phyloP scores from a whole-genome alignment of 2,329 filamentous ascomycete species.

The Pseudopyricularia javanii region DNA sequence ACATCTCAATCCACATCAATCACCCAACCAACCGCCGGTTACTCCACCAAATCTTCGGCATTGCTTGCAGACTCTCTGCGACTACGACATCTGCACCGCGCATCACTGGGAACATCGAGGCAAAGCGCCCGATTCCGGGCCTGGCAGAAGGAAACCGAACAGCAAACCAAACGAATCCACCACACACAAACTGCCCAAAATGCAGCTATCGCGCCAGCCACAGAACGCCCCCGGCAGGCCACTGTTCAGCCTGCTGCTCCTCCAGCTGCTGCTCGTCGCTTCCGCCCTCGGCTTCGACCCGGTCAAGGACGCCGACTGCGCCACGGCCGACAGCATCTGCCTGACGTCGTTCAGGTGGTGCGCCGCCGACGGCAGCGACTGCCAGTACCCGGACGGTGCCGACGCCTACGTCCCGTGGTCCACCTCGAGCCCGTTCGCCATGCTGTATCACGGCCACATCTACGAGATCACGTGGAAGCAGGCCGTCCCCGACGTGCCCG shows the following conservation, averaged over 20 bases:
- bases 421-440: neutral
- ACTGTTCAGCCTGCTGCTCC: neutral
- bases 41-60: too few relatives aligned
- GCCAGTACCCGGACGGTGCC: neutral
- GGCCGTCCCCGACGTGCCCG: slow-evolving; percentile 1
- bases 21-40: too few relatives aligned
- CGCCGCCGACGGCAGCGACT: neutral
- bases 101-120: too few relatives aligned
- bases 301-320: slow-evolving; percentile 2
- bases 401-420: slow-evolving; percentile 1
- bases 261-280: neutral
- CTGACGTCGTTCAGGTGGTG: slow-evolving; percentile 3
- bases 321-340: neutral
- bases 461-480: slow-evolving; percentile 3
- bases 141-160: neutral
- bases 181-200: neutral
- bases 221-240: neutral
- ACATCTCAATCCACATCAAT: too few relatives aligned
- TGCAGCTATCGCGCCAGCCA: neutral
- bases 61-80: too few relatives aligned
- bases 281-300: neutral
- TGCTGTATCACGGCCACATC: slow-evolving; percentile 1
- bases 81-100: too few relatives aligned
- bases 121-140: neutral
- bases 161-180: neutral